phyloP scores from a whole-genome alignment of 768 basidiomycete species.

The Mycena belliarum region DNA sequence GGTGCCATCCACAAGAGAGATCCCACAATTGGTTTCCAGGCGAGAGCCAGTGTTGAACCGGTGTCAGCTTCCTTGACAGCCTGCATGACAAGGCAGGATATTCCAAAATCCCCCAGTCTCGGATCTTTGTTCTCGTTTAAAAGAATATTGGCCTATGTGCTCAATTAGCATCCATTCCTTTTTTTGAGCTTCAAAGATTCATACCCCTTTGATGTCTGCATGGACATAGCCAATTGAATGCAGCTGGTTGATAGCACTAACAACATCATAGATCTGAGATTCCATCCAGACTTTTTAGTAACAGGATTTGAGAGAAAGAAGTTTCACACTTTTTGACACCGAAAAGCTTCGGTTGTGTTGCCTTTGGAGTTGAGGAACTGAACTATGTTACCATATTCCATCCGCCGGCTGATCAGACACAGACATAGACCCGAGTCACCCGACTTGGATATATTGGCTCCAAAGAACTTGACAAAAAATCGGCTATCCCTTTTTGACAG shows the following conservation, averaged over 20 bases:
- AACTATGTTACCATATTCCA: background rate
- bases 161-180: too few species aligned
- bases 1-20: constrained; percentile 4
- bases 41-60: background rate
- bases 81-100: background rate
- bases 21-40: background rate
- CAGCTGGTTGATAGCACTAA: background rate
- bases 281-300: background rate
- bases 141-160: background rate
- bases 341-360: background rate
- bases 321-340: background rate
- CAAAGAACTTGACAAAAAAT: constrained; percentile 3
- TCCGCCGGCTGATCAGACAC: background rate
- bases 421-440: too few species aligned
- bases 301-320: too few species aligned
- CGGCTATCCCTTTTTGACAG: background rate
- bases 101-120: constrained; percentile 1
- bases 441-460: background rate
- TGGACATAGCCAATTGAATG: background rate
- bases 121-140: background rate
- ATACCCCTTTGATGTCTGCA: constrained; percentile 6
- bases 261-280: background rate
- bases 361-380: background rate
- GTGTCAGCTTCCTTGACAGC: background rate
- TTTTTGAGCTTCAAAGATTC: too few species aligned